Percentiles rank a stretch among this genome's conserved stretches.
Evolutionary conservation across 371 early-diverging fungal genomes (phyloP).

Genomic region (Parasitella parasitica): DNA sequence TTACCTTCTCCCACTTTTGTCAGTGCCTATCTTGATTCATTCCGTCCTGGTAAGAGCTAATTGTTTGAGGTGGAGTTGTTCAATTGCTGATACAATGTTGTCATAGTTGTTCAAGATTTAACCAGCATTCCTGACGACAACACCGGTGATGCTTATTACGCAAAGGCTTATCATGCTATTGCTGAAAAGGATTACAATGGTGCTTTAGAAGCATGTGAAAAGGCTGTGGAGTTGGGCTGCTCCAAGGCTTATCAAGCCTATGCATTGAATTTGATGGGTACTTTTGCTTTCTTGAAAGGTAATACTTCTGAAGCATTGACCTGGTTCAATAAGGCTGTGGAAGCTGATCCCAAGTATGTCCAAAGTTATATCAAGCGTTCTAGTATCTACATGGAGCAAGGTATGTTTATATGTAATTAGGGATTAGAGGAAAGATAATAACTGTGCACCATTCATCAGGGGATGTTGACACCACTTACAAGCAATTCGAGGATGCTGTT

Average conservation of each 20-base stretch:
- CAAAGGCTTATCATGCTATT: slow-evolving; percentile 50
- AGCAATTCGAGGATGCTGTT: slow-evolving; percentile 73
- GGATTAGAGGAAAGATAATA: background rate
- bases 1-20: slow-evolving; percentile 92
- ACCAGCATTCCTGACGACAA: slow-evolving; percentile 31
- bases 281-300: slow-evolving; percentile 87
- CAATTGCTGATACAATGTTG: background rate
- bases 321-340: slow-evolving; percentile 80
- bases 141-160: slow-evolving; percentile 51
- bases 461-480: slow-evolving; percentile 61
- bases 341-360: slow-evolving; percentile 74
- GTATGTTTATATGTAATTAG: slow-evolving; percentile 16
- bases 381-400: slow-evolving; percentile 85
- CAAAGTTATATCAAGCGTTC: slow-evolving; percentile 89
- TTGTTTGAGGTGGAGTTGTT: background rate
- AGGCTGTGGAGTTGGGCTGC: slow-evolving; percentile 66
- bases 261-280: slow-evolving; percentile 84
- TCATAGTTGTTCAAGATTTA: slow-evolving; percentile 30
- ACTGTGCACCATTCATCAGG: slow-evolving; percentile 27
- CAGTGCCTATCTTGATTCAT: slow-evolving; percentile 87
- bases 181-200: slow-evolving; percentile 62
- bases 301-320: slow-evolving; percentile 71
- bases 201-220: slow-evolving; percentile 68
- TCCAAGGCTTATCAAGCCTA: slow-evolving; percentile 54
- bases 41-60: slow-evolving; percentile 58